A percentile compares a stretch with the other conserved stretches of the same genome.
Evolutionary conservation across 176 grass and related monocot genomes (phyloP).

Genomic region (Triticum aestivum): IWGSC_CS_RefSeq_v2.1 NC_057799.1:270270344-270270843

Average conservation of each 20-base stretch:
- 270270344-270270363: conserved; percentile 92
- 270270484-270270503: conserved; percentile 89
- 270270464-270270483: conserved; percentile 48
- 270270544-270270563: conserved; percentile 56
- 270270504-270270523: conserved; percentile 97
- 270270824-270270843: conserved; percentile 64
- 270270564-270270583: conserved; percentile 52
- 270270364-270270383: conserved; percentile 99
- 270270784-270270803: conserved; percentile 95
- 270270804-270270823: conserved; percentile 79
- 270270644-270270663: conserved; percentile 49
- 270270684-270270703: conserved; percentile 41
- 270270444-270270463: conserved; percentile 14
- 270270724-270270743: conserved; percentile 28
- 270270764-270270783: conserved; percentile 78
- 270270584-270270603: conserved; percentile 58
- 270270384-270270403: conserved; percentile 63
- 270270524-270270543: conserved; percentile 97
- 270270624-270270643: conserved; percentile 41
- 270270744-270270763: conserved; percentile 70
- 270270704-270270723: conserved; percentile 17
- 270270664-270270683: conserved; percentile 72
- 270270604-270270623: conserved; percentile 92
- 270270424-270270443: neutral
- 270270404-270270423: conserved; percentile 14